Base-by-base conservation (phyloP, 148 eudicot genomes). In the Pharnaceum exiguum region DNA sequence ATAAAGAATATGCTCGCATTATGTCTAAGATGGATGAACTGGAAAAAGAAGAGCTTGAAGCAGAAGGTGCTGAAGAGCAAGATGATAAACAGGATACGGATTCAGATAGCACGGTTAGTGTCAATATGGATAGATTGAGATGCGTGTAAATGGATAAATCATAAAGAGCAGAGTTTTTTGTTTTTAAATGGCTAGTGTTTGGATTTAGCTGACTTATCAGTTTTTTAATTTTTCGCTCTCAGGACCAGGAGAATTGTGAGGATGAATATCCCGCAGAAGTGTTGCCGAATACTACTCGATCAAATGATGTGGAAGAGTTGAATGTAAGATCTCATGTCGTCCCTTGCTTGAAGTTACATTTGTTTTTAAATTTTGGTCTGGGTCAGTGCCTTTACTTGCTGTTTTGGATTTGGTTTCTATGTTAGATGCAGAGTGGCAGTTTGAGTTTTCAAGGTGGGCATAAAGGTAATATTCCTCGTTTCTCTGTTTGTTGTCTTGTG, bases 41-140 rank as follows among this genome's bases (percentile, higher is more conserved):
- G 69, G 91, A 84, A 71, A 75, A 78, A 69, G 76, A 75, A 57
- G 95, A 90, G 70, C 77, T 68, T 58, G 84, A 68, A 55, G 74
- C 70, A 53, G 82, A 73, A 67, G 59, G 44, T 3, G 40, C 48
- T 2, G 57, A 47, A 40, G 74, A 63, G 51, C 49, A 59, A 35
- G 79, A 77, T 31, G 69, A 70, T 56, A 64, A 69, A 45, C 39
- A 36, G 21, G 57, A 65, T 50, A 65, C 55, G 32, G 74, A 59
- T 53, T 56, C 51, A 24, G 51, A 28, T 21, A 57, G 54, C 35
- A 60, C 16, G 63, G 61, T 31, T 39, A 62, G 49, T 30, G 19
- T 47, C 27, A 38, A 33, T 35, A 49, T n/a, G 33, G 37, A 38
- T 2, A 11, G 11, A 40, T 11, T 21, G 18, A 16, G 5, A 8